Evolutionary conservation across 2,329 filamentous ascomycete species (phyloP).

Genomic region (Colletotrichum coccodes): DNA sequence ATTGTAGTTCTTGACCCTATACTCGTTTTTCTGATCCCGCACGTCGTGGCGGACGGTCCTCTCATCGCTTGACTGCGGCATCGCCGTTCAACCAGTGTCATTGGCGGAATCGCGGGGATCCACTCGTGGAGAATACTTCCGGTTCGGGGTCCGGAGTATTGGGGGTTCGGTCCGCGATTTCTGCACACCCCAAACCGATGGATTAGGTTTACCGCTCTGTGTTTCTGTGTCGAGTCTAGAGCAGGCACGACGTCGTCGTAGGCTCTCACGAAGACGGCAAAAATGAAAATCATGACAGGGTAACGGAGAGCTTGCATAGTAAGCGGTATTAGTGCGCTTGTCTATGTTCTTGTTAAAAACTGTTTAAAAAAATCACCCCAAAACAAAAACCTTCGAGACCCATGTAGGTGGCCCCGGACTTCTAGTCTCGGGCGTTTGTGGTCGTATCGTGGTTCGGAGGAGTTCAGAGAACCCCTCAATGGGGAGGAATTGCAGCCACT

Average conservation of each 20-base stretch:
- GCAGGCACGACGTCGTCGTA: too few species aligned
- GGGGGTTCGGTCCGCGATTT: background rate
- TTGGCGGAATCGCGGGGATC: conserved; percentile 13
- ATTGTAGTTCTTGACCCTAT: too few species aligned
- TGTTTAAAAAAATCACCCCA: too few species aligned
- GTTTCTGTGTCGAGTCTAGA: too few species aligned
- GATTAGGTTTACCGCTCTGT: background rate
- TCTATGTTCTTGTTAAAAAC: background rate
- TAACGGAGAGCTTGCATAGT: too few species aligned
- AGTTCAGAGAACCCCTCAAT: background rate
- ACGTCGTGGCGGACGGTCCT: too few species aligned
- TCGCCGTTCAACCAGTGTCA: too few species aligned
- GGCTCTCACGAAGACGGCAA: too few species aligned
- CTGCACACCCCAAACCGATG: background rate
- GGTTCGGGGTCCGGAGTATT: conserved; percentile 4
- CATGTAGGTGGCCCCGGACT: background rate
- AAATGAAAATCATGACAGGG: background rate
- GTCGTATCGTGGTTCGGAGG: background rate
- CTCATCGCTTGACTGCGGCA: too few species aligned
- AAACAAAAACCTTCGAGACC: too few species aligned
- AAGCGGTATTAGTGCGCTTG: too few species aligned
- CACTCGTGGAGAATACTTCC: conserved; percentile 8
- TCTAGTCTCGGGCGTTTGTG: background rate
- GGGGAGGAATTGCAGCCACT: conserved; percentile 1
- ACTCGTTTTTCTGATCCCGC: too few species aligned